Base-by-base conservation (phyloP, 805 yeast species). In the Cyberlindnera americana region DNA sequence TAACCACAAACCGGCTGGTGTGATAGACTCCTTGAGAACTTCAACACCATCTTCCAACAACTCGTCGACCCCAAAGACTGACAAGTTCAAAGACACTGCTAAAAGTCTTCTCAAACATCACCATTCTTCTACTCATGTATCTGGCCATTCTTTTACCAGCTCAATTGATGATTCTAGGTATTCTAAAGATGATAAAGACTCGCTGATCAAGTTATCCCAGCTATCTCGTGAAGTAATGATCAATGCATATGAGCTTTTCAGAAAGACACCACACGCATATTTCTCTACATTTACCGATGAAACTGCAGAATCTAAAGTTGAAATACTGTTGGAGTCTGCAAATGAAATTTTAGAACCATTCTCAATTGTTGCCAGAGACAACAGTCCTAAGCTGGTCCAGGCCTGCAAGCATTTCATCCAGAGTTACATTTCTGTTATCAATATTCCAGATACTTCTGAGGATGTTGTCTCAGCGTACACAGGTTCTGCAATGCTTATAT, bases 401-500 rank as follows among this genome's bases (percentile, higher is more conserved):
- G 65, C 73, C 1, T 59, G 67, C 0, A 60, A 57, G 35, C 53
- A 64, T 1, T 71, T 70, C 29, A 36, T 66, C 9, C 47, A 61
- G 27, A 56, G 61, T 21, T 61, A 64, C 21, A 59, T 64, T 19
- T 37, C 49, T 9, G 37, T 37, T 1, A 58, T 62, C 39, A 61
- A 60, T 31, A 58, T 68, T 2, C 54, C 56, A 21, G 57, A 48
- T 15, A 48, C 57, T 8, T 32, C 56, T 2, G 53, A 58, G 7
- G 44, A 52, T n/a, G 61, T 62, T 2, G 54, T 63, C n/a, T 57
- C 61, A 31, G 59, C 64, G 2, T 65, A 61, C 36, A 57, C 67
- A 16, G 70, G 70, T n/a, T 54, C 67, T 17, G 61, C 63, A 5
- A 51, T 65, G 15, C 54, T 72, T 6, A 53, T 69, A 3, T 65